These are phyloP conservation scores for Mortierella sp. DNA, from an alignment of 371 early-diverging fungal species.

Conservation along the genomic window DNA sequence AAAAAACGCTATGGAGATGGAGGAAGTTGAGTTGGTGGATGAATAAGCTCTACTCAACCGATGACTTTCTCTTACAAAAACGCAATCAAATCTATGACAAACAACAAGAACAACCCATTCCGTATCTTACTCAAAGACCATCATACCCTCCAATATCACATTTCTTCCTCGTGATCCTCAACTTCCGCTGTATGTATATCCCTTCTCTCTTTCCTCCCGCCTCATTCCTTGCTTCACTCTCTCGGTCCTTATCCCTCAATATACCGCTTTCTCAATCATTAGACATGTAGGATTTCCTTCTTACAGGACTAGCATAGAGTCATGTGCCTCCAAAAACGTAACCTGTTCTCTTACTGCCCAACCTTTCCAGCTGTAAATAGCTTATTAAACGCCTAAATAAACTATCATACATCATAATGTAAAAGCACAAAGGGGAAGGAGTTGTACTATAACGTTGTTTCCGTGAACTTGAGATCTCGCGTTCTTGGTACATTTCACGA, in stretches of 20 bases:
- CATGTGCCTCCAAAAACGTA: too few species aligned
- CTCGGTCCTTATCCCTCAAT: background rate
- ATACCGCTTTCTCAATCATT: background rate
- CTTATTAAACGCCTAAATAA: too few species aligned
- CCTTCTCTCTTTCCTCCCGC: background rate
- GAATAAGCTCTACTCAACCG: background rate
- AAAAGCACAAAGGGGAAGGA: too few species aligned
- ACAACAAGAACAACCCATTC: background rate
- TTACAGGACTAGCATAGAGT: too few species aligned
- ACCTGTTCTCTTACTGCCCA: too few species aligned
- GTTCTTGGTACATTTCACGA: too few species aligned
- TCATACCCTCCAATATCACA: background rate
- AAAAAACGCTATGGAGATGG: slow-evolving; percentile 3
- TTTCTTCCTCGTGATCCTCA: background rate
- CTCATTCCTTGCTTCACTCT: background rate
- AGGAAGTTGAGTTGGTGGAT: slow-evolving; percentile 22
- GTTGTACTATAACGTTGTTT: too few species aligned
- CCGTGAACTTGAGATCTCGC: too few species aligned
- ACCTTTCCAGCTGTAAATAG: too few species aligned
- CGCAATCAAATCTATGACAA: background rate
- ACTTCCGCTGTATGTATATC: slow-evolving; percentile 15
- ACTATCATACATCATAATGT: too few species aligned
- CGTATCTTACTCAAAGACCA: background rate
- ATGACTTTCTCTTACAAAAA: background rate
- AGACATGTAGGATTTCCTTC: too few species aligned